phyloP scores from a whole-genome alignment of 2,329 filamentous ascomycete species.

The Didymella glomerata region DNA sequence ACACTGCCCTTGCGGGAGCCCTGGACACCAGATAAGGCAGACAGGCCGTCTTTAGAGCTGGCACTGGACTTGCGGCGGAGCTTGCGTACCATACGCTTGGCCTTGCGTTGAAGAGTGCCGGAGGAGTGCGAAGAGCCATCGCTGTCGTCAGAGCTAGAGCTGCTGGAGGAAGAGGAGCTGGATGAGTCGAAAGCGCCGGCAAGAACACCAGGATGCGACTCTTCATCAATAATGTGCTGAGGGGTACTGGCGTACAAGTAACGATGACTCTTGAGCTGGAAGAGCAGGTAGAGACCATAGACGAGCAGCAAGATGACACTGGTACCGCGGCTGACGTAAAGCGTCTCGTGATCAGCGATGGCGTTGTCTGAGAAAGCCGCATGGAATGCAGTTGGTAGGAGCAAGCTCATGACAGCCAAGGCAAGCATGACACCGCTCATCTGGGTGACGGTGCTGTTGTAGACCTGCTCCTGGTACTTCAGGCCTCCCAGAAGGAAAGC shows the following conservation, averaged over 20 bases:
- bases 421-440: conserved; percentile 95
- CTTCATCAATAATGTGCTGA: conserved; percentile 90
- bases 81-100: conserved; percentile 78
- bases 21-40: conserved; percentile 55
- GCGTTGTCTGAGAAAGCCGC: conserved; percentile 75
- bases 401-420: conserved; percentile 86
- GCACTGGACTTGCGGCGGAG: conserved; percentile 80
- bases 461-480: conserved; percentile 89
- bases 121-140: conserved; percentile 69
- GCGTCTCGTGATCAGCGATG: conserved; percentile 72
- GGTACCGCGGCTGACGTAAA: conserved; percentile 88
- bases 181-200: conserved; percentile 82
- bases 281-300: conserved; percentile 83
- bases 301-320: conserved; percentile 86
- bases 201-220: conserved; percentile 84
- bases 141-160: conserved; percentile 67
- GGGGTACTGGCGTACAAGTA: conserved; percentile 93
- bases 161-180: conserved; percentile 60
- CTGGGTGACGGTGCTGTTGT: conserved; percentile 94
- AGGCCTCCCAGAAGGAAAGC: conserved; percentile 86
- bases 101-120: conserved; percentile 76
- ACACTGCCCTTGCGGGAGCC: conserved; percentile 35
- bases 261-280: conserved; percentile 89
- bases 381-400: conserved; percentile 92
- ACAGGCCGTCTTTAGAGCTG: conserved; percentile 70